Evolutionary conservation across 2,329 filamentous ascomycete genomes (phyloP).

Genomic region (Claviceps arundinis): DNA sequence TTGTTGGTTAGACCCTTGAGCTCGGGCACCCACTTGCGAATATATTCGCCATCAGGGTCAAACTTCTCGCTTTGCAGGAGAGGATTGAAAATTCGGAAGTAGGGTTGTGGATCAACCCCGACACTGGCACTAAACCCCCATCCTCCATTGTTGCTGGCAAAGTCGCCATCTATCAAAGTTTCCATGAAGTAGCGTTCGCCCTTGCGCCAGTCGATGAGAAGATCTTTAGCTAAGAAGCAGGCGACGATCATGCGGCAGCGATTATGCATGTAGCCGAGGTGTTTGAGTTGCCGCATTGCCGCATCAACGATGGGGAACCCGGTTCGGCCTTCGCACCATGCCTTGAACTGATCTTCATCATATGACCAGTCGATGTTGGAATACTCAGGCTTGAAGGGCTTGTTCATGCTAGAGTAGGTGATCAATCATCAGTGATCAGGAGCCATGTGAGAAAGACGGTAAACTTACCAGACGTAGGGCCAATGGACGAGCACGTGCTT

Average conservation of each 20-base stretch:
- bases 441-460: not conserved
- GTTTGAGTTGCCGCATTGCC: conserved; percentile 64
- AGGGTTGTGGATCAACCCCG: conserved; percentile 76
- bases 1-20: conserved; percentile 48
- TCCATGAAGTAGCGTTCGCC: conserved; percentile 79
- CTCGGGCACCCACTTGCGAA: conserved; percentile 72
- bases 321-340: conserved; percentile 63
- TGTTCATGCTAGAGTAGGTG: conserved; percentile 33
- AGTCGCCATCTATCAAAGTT: conserved; percentile 64
- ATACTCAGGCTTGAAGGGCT: conserved; percentile 66
- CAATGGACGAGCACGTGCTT: conserved; percentile 73
- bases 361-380: conserved; percentile 76
- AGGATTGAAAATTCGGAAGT: conserved; percentile 85
- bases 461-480: conserved; percentile 61
- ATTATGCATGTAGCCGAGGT: conserved; percentile 71
- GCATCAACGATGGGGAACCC: conserved; percentile 79
- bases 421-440: not conserved
- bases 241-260: conserved; percentile 74
- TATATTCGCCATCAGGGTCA: conserved; percentile 65
- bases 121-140: conserved; percentile 48
- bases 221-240: conserved; percentile 67
- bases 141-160: conserved; percentile 60
- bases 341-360: conserved; percentile 50
- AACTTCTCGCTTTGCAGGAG: conserved; percentile 77
- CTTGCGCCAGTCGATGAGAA: conserved; percentile 71